Evolutionary conservation across 768 basidiomycete species (phyloP).

Genomic region (Xerocomellus chrysenteron): DNA sequence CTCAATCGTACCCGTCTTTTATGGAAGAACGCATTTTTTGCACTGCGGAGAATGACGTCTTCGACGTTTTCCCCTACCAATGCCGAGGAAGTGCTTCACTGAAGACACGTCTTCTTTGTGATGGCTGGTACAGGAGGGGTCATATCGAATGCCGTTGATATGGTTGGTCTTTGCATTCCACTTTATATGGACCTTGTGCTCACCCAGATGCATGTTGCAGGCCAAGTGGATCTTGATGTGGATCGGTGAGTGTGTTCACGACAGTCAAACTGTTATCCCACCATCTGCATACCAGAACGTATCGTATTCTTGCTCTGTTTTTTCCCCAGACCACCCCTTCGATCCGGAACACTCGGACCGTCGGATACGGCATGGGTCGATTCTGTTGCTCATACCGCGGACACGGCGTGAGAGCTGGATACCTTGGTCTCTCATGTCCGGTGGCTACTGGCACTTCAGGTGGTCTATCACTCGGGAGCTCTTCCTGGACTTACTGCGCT

Average conservation of each 20-base stretch:
- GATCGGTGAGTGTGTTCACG: constrained; percentile 34
- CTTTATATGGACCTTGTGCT: background rate
- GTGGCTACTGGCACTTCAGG: constrained; percentile 20
- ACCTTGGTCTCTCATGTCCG: background rate
- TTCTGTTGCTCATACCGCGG: constrained; percentile 37
- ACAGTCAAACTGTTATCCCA: constrained; percentile 36
- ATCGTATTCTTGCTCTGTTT: constrained; percentile 30
- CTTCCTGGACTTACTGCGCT: constrained; percentile 35
- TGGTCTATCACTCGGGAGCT: constrained; percentile 35
- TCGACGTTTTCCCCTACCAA: constrained; percentile 38
- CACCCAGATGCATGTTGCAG: constrained; percentile 22
- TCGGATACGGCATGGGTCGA: constrained; percentile 47
- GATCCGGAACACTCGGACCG: constrained; percentile 26
- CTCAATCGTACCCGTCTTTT: constrained; percentile 37
- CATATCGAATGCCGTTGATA: constrained; percentile 42
- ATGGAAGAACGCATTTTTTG: constrained; percentile 41
- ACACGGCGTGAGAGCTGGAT: constrained; percentile 35
- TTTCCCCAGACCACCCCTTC: constrained; percentile 14
- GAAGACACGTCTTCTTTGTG: constrained; percentile 22
- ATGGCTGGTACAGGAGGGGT: constrained; percentile 43
- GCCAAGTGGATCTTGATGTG: constrained; percentile 39
- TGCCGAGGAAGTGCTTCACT: constrained; percentile 32
- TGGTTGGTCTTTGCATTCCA: constrained; percentile 31
- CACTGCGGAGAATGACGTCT: constrained; percentile 39
- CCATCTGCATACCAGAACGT: constrained; percentile 26